Evolutionary conservation across 2,329 filamentous ascomycete species (phyloP).

Genomic region (Trichoderma sp.): DNA sequence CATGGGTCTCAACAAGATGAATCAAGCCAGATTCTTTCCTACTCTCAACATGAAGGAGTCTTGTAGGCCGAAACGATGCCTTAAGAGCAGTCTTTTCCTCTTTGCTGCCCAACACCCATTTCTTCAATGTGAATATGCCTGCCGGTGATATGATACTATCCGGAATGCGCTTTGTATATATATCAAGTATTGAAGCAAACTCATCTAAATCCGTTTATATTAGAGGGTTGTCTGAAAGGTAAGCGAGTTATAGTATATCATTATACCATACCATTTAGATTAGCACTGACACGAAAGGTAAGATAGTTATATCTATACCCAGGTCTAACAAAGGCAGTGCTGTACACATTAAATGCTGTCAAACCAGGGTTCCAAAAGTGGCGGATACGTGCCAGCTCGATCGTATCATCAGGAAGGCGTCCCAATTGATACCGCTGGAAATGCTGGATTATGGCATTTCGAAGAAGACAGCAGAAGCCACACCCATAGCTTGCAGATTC

Average conservation of each 20-base stretch:
- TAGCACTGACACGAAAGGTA: constrained; percentile 5
- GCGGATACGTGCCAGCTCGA: neutral
- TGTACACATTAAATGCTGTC: constrained; percentile 1
- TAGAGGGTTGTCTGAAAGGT: neutral
- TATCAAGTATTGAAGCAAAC: neutral
- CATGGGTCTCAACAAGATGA: neutral
- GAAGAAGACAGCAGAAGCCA: neutral
- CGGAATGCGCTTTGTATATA: neutral
- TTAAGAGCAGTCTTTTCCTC: neutral
- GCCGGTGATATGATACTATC: constrained; percentile 9
- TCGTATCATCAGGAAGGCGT: neutral
- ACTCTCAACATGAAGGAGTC: neutral
- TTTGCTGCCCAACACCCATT: constrained; percentile 1
- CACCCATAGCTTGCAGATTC: neutral
- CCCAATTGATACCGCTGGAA: neutral
- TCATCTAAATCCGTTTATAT: neutral
- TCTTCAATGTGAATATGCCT: constrained; percentile 8
- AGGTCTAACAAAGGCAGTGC: constrained; percentile 3
- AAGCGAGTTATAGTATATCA: neutral
- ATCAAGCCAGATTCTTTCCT: neutral
- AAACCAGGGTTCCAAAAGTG: constrained; percentile 3
- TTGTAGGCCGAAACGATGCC: constrained; percentile 4
- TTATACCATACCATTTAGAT: neutral
- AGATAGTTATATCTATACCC: neutral
- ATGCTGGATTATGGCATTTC: constrained; percentile 13